These are phyloP conservation scores for Phytophthora uliginosa DNA, from an alignment of 352 stramenopile species.

Conservation along the genomic window DNA sequence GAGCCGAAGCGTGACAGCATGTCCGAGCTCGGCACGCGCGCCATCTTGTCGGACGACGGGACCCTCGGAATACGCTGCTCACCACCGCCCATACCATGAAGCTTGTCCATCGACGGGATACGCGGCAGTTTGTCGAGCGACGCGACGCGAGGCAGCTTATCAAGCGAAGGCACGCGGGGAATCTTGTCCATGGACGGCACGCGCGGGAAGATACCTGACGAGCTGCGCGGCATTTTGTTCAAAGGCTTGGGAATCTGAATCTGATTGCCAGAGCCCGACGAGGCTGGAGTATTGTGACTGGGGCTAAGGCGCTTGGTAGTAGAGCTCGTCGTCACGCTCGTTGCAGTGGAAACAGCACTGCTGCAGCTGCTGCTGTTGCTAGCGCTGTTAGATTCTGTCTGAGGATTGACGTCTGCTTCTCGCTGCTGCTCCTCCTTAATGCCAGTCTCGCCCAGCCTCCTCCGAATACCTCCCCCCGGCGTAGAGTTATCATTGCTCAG, in stretches of 20 bases:
- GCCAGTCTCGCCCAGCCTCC: constrained; percentile 29
- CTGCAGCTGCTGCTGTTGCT: constrained; percentile 15
- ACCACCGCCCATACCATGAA: constrained; percentile 50
- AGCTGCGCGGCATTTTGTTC: constrained; percentile 84
- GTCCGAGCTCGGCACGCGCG: constrained; percentile 73
- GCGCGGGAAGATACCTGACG: constrained; percentile 84
- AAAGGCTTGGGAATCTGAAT: constrained; percentile 81
- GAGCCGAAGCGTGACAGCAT: constrained; percentile 81
- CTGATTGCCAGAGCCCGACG: constrained; percentile 58
- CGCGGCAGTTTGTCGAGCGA: constrained; percentile 81
- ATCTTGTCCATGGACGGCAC: constrained; percentile 83
- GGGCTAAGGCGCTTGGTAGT: constrained; percentile 60
- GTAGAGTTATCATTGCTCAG: constrained; percentile 22
- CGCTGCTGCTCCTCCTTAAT: constrained; percentile 48
- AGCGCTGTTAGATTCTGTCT: constrained; percentile 16
- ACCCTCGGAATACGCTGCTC: constrained; percentile 66
- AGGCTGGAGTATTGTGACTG: constrained; percentile 40
- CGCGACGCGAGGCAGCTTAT: constrained; percentile 73
- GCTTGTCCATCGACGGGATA: constrained; percentile 79
- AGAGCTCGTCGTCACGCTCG: constrained; percentile 20
- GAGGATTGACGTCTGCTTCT: constrained; percentile 29
- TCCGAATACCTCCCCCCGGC: constrained; percentile 20
- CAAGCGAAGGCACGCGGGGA: constrained; percentile 58
- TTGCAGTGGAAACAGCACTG: constrained; percentile 17
- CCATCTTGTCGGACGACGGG: constrained; percentile 76